Conservation (phyloP, 1,284 basidiomycete species). For the Heliocybe sulcata region DNA sequence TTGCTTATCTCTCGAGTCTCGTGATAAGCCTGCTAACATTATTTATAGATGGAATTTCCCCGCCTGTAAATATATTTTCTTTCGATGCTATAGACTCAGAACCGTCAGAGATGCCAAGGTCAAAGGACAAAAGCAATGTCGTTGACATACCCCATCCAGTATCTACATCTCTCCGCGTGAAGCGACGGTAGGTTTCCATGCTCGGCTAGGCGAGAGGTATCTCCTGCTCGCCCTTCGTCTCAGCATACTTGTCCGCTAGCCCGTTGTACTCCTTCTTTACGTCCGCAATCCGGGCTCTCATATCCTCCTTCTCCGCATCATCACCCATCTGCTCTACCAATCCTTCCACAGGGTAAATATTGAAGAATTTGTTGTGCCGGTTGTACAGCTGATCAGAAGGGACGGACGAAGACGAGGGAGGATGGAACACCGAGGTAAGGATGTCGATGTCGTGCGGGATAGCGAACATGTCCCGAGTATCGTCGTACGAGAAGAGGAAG, state of each 20-base stretch:
- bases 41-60: too few relatives aligned
- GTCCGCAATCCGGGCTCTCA: background rate
- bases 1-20: too few relatives aligned
- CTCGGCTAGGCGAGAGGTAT: background rate
- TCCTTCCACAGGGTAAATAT: background rate
- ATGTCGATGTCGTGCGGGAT: constrained; percentile 2
- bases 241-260: background rate
- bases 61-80: too few relatives aligned
- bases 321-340: background rate
- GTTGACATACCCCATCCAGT: too few relatives aligned
- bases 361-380: constrained; percentile 1
- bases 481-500: background rate
- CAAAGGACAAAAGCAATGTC: too few relatives aligned
- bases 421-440: background rate
- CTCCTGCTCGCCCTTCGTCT: background rate
- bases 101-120: too few relatives aligned
- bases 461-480: background rate
- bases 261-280: background rate
- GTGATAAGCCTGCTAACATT: too few relatives aligned
- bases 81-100: too few relatives aligned
- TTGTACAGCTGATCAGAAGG: background rate
- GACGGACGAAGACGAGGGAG: background rate
- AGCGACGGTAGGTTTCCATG: background rate
- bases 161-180: background rate
- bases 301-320: background rate